Conservation (phyloP, 495 filamentous ascomycete species). For the Glutinoglossum americanum region DNA sequence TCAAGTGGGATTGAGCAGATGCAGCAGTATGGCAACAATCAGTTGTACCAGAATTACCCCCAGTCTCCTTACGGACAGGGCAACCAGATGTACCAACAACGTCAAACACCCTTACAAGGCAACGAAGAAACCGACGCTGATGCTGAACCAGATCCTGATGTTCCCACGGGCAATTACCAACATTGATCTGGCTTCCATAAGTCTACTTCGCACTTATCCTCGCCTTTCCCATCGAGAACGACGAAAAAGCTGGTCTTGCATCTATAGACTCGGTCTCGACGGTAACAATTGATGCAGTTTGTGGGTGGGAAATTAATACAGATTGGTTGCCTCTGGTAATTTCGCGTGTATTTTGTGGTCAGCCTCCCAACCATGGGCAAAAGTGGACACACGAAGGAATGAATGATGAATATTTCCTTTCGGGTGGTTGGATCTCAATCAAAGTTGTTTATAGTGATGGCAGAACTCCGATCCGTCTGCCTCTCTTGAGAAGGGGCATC, state of each 20-base stretch:
- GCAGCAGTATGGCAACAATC: constrained; percentile 39
- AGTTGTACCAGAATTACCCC: constrained; percentile 41
- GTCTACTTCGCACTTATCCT: not conserved
- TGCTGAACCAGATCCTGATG: constrained; percentile 5
- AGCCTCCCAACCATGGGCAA: not conserved
- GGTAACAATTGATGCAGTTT: not conserved
- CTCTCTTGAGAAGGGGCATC: not conserved
- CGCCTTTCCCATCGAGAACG: not conserved
- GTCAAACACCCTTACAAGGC: constrained; percentile 25
- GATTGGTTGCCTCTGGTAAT: not conserved
- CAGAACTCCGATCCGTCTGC: not conserved
- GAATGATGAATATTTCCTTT: not conserved
- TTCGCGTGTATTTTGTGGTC: not conserved
- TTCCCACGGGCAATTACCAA: constrained; percentile 4
- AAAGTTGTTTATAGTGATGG: not conserved
- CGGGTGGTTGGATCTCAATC: not conserved
- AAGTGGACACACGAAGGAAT: not conserved
- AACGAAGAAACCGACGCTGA: constrained; percentile 6
- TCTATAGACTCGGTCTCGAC: constrained; percentile 1
- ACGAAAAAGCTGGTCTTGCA: not conserved
- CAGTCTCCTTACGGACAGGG: constrained; percentile 53
- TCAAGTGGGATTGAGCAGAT: constrained; percentile 34
- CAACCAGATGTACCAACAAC: constrained; percentile 59
- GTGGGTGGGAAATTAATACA: not conserved
- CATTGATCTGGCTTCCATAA: constrained; percentile 1